Conservation (phyloP, 169 alveolate genomes). For the Plasmodium falciparum region DNA sequence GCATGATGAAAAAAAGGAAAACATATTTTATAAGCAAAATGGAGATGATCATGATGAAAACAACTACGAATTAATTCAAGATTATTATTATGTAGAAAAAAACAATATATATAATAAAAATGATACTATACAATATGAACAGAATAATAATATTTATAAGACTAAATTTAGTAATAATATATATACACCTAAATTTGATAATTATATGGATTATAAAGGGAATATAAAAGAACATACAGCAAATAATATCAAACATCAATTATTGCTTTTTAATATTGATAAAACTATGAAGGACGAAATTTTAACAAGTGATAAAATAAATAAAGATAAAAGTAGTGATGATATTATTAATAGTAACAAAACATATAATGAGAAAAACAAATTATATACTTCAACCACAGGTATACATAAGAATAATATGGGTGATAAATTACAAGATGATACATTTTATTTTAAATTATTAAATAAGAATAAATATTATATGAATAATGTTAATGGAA, state of each 20-base stretch:
- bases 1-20: conserved; percentile 1
- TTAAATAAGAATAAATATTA: neutral
- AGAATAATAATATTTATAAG: neutral
- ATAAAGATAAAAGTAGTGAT: neutral
- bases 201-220: neutral
- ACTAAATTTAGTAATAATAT: neutral
- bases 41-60: neutral
- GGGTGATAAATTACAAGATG: neutral
- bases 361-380: neutral
- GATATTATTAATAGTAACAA: neutral
- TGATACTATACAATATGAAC: neutral
- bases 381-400: too few species aligned
- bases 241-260: neutral
- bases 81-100: conserved; percentile 7
- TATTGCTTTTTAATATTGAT: conserved; percentile 5
- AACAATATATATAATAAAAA: neutral
- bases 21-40: neutral
- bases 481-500: neutral
- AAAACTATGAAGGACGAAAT: neutral
- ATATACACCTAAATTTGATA: neutral
- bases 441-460: neutral
- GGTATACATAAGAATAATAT: neutral
- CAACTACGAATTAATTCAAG: neutral
- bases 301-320: neutral
- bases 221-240: conserved; percentile 5